phyloP scores from a whole-genome alignment of 768 basidiomycete species.

The Xerocomus brunneocitrinus region DNA sequence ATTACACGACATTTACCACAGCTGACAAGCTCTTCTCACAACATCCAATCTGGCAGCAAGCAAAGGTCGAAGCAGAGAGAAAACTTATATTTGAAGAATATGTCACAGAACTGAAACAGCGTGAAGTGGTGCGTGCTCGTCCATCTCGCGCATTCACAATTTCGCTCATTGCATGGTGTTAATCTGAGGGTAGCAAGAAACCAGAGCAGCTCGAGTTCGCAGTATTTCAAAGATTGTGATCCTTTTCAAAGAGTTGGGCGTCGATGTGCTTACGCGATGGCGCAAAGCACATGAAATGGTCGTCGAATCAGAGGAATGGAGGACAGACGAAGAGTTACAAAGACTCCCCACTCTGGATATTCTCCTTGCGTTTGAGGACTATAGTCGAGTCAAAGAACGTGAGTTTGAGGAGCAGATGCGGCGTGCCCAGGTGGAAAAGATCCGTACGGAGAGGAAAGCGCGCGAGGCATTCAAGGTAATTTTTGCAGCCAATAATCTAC shows the following conservation, averaged over 20 bases:
- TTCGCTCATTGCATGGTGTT: slow-evolving; percentile 6
- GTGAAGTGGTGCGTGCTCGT: slow-evolving; percentile 70
- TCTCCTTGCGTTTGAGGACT: slow-evolving; percentile 90
- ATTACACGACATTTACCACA: slow-evolving; percentile 87
- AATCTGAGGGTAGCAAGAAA: slow-evolving; percentile 57
- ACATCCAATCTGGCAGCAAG: slow-evolving; percentile 90
- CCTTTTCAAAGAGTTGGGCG: slow-evolving; percentile 81
- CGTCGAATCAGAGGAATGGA: slow-evolving; percentile 74
- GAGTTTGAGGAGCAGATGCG: slow-evolving; percentile 89
- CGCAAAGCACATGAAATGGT: slow-evolving; percentile 76
- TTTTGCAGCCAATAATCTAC: background rate
- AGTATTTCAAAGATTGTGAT: slow-evolving; percentile 79
- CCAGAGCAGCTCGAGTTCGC: slow-evolving; percentile 67
- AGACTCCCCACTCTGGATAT: slow-evolving; percentile 89
- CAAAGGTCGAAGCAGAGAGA: slow-evolving; percentile 80
- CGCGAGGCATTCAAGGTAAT: slow-evolving; percentile 84
- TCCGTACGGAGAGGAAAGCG: slow-evolving; percentile 80
- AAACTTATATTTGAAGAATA: slow-evolving; percentile 90
- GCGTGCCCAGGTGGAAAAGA: slow-evolving; percentile 75
- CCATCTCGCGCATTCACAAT: background rate
- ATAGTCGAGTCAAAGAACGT: slow-evolving; percentile 82
- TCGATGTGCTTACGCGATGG: slow-evolving; percentile 95
- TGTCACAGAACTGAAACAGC: slow-evolving; percentile 75
- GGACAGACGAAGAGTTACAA: slow-evolving; percentile 67
- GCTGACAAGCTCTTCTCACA: slow-evolving; percentile 82